A percentile compares a stretch with the other conserved stretches of the same genome.
Evolutionary conservation across 768 basidiomycete species (phyloP).

Genomic region (Pilatotrama ljubarskyi): DNA sequence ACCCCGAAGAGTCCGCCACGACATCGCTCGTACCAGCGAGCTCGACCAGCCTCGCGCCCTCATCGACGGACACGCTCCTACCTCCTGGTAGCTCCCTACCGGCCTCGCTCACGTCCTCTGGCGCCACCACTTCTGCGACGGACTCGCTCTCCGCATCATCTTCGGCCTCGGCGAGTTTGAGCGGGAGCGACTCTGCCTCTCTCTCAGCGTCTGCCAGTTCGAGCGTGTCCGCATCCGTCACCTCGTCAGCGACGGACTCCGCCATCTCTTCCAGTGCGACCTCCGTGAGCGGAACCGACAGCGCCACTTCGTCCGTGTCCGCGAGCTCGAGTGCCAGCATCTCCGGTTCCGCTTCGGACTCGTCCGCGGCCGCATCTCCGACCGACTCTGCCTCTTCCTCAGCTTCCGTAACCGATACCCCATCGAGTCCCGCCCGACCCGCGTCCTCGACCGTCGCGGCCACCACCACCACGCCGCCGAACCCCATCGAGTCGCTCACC

Average conservation of each 20-base stretch:
- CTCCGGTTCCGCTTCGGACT: conserved; percentile 2
- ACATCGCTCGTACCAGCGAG: conserved; percentile 16
- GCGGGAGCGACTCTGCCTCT: neutral
- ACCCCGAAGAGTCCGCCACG: neutral
- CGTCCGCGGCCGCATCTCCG: neutral
- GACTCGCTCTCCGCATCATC: neutral
- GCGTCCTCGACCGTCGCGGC: conserved; percentile 1
- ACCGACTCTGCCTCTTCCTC: conserved; percentile 2
- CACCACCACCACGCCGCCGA: conserved; percentile 5
- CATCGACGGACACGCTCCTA: neutral
- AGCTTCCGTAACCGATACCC: conserved; percentile 6
- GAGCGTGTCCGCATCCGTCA: neutral
- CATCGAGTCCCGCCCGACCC: neutral
- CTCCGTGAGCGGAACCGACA: neutral
- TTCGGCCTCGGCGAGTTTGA: conserved; percentile 10
- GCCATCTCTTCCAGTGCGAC: conserved; percentile 3
- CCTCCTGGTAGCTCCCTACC: neutral
- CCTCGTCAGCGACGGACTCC: neutral
- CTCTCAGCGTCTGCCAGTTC: neutral
- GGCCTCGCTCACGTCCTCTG: neutral
- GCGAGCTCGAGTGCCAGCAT: neutral
- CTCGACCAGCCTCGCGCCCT: conserved; percentile 15
- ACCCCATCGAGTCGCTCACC: neutral
- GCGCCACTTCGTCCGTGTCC: neutral
- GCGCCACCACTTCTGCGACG: neutral